Base-by-base conservation (phyloP, 106 monocot species). In the Agapanthus africanus region DNA sequence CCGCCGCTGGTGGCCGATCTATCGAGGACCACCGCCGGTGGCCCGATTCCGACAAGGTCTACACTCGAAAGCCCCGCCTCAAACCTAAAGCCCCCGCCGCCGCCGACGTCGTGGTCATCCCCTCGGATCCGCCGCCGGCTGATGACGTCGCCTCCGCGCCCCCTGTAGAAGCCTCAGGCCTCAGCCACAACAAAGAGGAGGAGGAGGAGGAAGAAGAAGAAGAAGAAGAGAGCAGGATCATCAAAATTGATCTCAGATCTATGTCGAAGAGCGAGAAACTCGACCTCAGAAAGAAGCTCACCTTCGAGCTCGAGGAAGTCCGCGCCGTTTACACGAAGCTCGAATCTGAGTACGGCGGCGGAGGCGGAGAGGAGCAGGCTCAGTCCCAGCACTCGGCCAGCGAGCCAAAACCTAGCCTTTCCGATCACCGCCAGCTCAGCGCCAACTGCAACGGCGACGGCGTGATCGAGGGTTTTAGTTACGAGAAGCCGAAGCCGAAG, bases 321-420 rank as follows among this genome's bases (percentile, higher is more conserved):
- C 91, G 91, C 23, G 71, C 74, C 1, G 40, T 83, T 9, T 22
- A 32, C 0, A 73, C 71, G 28, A 66, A 72, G 73, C 27, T 97
- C 11, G 84, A 92, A 56, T 77, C 81, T 31, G 59, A 40, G 0
- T 79, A 84, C 21, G 50, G 59, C 19, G 74, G 74, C 2, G 40
- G 72, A 6, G 70, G 54, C 7, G 70, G 19, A 8, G 66, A 60
- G 2, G 82, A 66, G 4, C 72, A 78, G 59, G 77, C 72, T 40
- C 67, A 47, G n/a, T 86, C 91, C 11, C 91, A 95, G 66, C 63
- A 76, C 7, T 86, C 88, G 1, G 82, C 61, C 16, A 85, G 65
- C 22, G 87, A 84, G 66, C 77, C 26, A 33, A 47, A 15, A 68
- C 76, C 15, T 80, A 73, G 14, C 51, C 49, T 1, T 67, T 74